phyloP scores from a whole-genome alignment of 2,329 filamentous ascomycete genomes.

The Pestalotiopsis sp. region DNA sequence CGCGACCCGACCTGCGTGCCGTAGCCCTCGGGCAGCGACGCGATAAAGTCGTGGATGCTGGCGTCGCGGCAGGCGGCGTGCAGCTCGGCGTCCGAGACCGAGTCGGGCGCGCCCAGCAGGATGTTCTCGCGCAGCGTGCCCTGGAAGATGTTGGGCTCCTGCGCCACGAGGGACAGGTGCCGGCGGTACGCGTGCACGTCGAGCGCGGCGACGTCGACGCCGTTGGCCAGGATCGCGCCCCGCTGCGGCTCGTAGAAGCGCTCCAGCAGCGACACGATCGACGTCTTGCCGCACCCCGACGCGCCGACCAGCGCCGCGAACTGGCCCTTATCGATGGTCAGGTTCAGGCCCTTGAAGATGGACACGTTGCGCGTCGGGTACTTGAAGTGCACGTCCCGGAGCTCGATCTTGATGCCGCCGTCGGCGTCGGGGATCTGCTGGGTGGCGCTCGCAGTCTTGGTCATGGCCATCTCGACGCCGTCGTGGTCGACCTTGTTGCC shows the following conservation, averaged over 20 bases:
- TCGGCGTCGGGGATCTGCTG: constrained; percentile 46
- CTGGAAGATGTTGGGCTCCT: constrained; percentile 74
- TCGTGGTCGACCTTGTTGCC: constrained; percentile 31
- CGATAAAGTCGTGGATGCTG: constrained; percentile 72
- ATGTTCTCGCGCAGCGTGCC: constrained; percentile 67
- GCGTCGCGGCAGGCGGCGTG: constrained; percentile 61
- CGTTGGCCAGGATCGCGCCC: constrained; percentile 68
- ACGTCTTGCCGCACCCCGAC: constrained; percentile 74
- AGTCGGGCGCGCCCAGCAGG: constrained; percentile 61
- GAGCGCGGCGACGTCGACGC: constrained; percentile 58
- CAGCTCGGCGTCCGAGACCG: constrained; percentile 53
- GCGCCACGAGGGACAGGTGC: constrained; percentile 70
- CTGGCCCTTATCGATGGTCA: constrained; percentile 69
- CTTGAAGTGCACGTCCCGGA: constrained; percentile 59
- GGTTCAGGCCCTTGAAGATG: constrained; percentile 62
- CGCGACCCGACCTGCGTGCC: constrained; percentile 68
- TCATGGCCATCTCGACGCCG: constrained; percentile 5
- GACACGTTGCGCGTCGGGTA: constrained; percentile 61
- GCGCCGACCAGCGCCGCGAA: constrained; percentile 73
- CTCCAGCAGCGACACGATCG: constrained; percentile 66
- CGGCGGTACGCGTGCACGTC: constrained; percentile 65
- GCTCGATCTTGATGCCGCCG: constrained; percentile 58
- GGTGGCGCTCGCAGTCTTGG: constrained; percentile 18
- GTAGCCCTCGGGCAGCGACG: constrained; percentile 68
- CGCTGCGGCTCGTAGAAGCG: constrained; percentile 70